Evolutionary conservation across 352 stramenopile species (phyloP).

Genomic region (Phytophthora cactorum): DNA sequence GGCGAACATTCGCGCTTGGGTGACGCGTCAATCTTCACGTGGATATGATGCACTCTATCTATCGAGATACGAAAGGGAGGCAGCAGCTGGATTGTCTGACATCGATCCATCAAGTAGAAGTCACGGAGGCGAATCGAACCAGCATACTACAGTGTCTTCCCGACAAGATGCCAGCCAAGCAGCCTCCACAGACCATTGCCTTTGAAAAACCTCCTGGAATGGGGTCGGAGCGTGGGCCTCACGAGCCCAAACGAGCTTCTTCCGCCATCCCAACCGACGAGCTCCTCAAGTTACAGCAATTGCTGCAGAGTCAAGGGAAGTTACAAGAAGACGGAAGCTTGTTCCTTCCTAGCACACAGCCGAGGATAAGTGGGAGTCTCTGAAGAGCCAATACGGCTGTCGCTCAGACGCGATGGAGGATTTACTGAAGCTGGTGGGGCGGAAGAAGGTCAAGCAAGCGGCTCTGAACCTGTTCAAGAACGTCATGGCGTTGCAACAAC

Average conservation of each 20-base stretch:
- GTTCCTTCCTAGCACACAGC: conserved; percentile 43
- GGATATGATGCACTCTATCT: conserved; percentile 65
- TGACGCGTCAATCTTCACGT: conserved; percentile 40
- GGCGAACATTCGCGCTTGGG: conserved; percentile 38
- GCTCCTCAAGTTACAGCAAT: too few relatives aligned
- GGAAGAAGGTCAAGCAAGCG: conserved; percentile 79
- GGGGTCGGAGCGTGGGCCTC: too few relatives aligned
- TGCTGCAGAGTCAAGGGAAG: conserved; percentile 25
- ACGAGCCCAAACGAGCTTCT: too few relatives aligned
- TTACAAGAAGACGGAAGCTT: conserved; percentile 48
- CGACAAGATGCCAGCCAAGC: too few relatives aligned
- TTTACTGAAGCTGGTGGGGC: conserved; percentile 79
- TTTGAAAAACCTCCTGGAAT: too few relatives aligned
- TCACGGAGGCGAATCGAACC: conserved; percentile 29
- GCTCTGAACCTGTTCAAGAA: conserved; percentile 81
- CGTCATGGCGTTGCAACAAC: conserved; percentile 56
- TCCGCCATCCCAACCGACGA: too few relatives aligned
- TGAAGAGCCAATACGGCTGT: conserved; percentile 56
- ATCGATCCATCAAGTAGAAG: conserved; percentile 41
- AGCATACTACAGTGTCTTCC: too few relatives aligned
- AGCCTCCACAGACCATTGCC: too few relatives aligned
- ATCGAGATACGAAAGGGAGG: conserved; percentile 24
- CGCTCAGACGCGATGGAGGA: conserved; percentile 81
- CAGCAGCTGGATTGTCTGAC: conserved; percentile 49
- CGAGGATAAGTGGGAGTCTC: conserved; percentile 64